phyloP scores from a whole-genome alignment of 345 rosid genomes.

The Salix viminalis region DNA sequence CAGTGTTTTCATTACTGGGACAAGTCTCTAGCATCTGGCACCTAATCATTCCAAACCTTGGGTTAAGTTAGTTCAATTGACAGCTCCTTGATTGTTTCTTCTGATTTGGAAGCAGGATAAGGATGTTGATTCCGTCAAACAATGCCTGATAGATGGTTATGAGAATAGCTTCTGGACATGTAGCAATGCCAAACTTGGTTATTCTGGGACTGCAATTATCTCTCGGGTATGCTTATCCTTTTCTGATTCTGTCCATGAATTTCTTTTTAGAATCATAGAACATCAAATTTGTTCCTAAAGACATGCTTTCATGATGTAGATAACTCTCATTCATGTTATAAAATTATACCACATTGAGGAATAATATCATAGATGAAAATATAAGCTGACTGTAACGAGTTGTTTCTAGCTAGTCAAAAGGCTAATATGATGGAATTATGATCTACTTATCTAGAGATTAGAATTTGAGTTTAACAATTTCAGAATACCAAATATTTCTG shows the following conservation, averaged over 20 bases:
- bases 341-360: not conserved
- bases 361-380: not conserved
- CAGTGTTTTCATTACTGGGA: not conserved
- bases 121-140: conserved; percentile 70
- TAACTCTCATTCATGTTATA: not conserved
- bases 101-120: conserved; percentile 52
- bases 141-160: conserved; percentile 62
- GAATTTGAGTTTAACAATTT: not conserved
- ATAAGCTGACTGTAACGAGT: not conserved
- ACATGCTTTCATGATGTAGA: not conserved
- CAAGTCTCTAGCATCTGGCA: not conserved
- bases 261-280: not conserved
- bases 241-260: not conserved
- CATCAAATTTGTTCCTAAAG: not conserved
- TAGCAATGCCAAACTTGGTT: conserved; percentile 83
- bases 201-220: conserved; percentile 90
- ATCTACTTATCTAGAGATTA: not conserved
- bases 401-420: not conserved
- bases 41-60: not conserved
- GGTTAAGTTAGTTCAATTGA: not conserved
- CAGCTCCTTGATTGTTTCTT: not conserved
- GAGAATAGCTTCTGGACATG: conserved; percentile 89
- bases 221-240: conserved; percentile 62
- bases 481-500: not conserved
- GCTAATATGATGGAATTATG: not conserved